These are phyloP conservation scores for Penicillium sp. DNA, from an alignment of 2,329 filamentous ascomycete genomes.

Conservation along the genomic window DNA sequence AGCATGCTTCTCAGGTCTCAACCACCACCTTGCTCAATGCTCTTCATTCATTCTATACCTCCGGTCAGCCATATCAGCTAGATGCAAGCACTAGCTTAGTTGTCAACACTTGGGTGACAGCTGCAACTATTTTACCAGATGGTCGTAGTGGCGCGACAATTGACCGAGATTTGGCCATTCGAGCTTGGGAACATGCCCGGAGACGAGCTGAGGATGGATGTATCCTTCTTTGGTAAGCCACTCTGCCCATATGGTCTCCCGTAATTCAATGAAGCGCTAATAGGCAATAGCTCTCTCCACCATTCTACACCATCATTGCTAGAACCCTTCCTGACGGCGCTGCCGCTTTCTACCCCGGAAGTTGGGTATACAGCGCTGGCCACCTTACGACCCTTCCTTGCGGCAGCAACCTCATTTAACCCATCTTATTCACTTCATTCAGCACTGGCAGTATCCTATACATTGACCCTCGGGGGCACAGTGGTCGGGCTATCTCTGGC, in stretches of 20 bases:
- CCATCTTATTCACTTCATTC: constrained; percentile 79
- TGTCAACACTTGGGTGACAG: constrained; percentile 93
- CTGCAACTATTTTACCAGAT: constrained; percentile 66
- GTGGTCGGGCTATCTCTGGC: constrained; percentile 73
- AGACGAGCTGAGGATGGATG: constrained; percentile 94
- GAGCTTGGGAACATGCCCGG: constrained; percentile 95
- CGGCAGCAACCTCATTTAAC: constrained; percentile 84
- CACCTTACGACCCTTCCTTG: constrained; percentile 80
- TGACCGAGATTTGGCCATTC: constrained; percentile 72
- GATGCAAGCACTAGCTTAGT: constrained; percentile 89
- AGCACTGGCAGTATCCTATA: constrained; percentile 77
- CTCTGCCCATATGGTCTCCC: neutral
- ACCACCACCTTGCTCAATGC: constrained; percentile 91
- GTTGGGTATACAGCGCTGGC: constrained; percentile 76
- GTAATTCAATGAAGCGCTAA: neutral
- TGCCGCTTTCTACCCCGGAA: constrained; percentile 76
- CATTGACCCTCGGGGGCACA: constrained; percentile 76
- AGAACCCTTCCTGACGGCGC: constrained; percentile 72
- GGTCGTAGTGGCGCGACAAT: constrained; percentile 74
- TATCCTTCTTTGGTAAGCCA: constrained; percentile 76
- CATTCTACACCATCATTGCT: constrained; percentile 83
- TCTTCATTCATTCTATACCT: constrained; percentile 83
- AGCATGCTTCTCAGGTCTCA: constrained; percentile 77
- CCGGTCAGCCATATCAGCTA: constrained; percentile 77
- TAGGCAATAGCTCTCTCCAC: constrained; percentile 70